A percentile compares a stretch with the other conserved stretches of the same genome.
Conservation (phyloP, 2,329 filamentous ascomycete species). For the Peltaster fructicola region DNA sequence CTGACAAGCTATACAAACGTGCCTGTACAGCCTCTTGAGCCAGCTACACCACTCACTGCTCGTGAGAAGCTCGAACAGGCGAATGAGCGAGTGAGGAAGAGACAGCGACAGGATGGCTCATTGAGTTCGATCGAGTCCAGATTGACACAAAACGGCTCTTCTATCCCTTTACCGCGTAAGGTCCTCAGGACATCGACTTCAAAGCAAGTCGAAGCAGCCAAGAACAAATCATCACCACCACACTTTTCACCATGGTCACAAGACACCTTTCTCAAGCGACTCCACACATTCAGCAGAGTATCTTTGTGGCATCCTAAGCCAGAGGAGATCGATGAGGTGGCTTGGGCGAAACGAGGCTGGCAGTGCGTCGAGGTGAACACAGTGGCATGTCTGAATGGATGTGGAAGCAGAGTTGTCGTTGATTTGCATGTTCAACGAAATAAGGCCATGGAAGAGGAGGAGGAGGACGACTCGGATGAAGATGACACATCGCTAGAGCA, state of each 20-base stretch:
- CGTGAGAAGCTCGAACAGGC: constrained; percentile 10
- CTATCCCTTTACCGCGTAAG: constrained; percentile 15
- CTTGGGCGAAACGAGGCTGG: constrained; percentile 93
- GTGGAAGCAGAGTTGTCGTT: constrained; percentile 67
- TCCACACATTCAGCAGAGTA: constrained; percentile 79
- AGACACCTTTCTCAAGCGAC: constrained; percentile 57
- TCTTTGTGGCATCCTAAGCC: constrained; percentile 92
- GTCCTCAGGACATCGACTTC: constrained; percentile 13
- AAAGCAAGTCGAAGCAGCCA: constrained; percentile 3
- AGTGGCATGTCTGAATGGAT: constrained; percentile 65
- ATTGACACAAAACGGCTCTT: constrained; percentile 19
- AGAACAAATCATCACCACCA: constrained; percentile 22
- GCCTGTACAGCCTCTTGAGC: no score
- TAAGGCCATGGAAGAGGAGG: constrained; percentile 24
- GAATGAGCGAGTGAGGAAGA: constrained; percentile 14
- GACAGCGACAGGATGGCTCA: constrained; percentile 12
- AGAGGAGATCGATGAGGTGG: constrained; percentile 65
- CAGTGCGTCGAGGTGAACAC: constrained; percentile 66
- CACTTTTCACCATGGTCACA: constrained; percentile 81
- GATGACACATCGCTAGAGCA: constrained; percentile 30
- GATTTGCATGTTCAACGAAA: constrained; percentile 43
- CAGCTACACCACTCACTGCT: constrained; percentile 17
- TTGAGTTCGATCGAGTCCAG: constrained; percentile 1
- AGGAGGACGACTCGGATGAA: constrained; percentile 9
- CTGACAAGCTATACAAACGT: constrained; percentile 29